Evolutionary conservation across 768 basidiomycete genomes (phyloP).

Genomic region (Termitomyces sp.): DNA sequence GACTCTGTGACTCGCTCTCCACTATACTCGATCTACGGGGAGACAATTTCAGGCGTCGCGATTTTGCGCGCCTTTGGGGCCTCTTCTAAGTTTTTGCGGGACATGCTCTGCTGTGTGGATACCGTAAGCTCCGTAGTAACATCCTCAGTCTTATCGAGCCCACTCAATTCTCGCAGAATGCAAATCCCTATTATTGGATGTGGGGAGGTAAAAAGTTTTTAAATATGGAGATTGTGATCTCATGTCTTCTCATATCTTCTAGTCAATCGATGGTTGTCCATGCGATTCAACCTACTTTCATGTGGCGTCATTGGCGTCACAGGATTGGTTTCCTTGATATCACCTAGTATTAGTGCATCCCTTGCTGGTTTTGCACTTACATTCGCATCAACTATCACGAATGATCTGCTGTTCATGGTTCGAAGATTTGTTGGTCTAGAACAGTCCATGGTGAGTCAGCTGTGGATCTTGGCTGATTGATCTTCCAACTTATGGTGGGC

Average conservation of each 20-base stretch:
- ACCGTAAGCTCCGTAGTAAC: slow-evolving; percentile 42
- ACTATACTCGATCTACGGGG: slow-evolving; percentile 38
- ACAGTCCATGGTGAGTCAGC: slow-evolving; percentile 73
- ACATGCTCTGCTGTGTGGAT: slow-evolving; percentile 79
- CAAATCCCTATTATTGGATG: slow-evolving; percentile 86
- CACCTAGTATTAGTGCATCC: slow-evolving; percentile 71
- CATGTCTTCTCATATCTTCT: not conserved
- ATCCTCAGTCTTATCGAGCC: not conserved
- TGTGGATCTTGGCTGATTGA: not conserved
- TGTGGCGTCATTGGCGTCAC: slow-evolving; percentile 68
- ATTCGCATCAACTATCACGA: slow-evolving; percentile 73
- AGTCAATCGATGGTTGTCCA: slow-evolving; percentile 90
- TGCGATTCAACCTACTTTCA: slow-evolving; percentile 82
- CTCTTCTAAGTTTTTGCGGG: slow-evolving; percentile 77
- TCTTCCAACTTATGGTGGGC: not conserved
- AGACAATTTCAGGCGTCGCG: slow-evolving; percentile 37
- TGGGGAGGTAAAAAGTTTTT: slow-evolving; percentile 58
- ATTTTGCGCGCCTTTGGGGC: slow-evolving; percentile 82
- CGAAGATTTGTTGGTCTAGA: slow-evolving; percentile 82
- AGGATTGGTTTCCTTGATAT: slow-evolving; percentile 57
- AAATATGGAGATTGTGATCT: not conserved
- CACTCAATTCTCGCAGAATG: slow-evolving; percentile 25
- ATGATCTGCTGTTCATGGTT: slow-evolving; percentile 66
- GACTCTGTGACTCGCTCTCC: slow-evolving; percentile 33
- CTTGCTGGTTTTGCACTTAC: slow-evolving; percentile 83